A percentile compares a stretch with the other conserved stretches of the same genome.
These are phyloP conservation scores for Rhipidocladum racemiflorum DNA, from an alignment of 176 grass and related monocot genomes.

Conservation along the genomic window DNA sequence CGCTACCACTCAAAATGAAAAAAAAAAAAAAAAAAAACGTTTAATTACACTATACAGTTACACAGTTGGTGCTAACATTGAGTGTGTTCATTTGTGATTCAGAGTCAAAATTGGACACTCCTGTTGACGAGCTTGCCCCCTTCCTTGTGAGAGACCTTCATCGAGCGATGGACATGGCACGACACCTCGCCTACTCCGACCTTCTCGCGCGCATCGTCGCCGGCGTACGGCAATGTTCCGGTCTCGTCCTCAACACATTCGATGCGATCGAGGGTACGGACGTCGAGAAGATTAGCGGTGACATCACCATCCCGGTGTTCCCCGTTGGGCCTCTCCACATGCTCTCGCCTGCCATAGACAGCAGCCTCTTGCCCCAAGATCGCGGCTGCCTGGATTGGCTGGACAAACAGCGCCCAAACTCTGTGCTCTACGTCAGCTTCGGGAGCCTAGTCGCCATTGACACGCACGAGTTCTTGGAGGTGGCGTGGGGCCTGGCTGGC, in stretches of 20 bases:
- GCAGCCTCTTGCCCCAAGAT: background rate
- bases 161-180: background rate
- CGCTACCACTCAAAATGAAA: too few species aligned
- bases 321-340: constrained; percentile 18
- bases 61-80: background rate
- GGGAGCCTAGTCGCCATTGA: background rate
- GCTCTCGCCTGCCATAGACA: background rate
- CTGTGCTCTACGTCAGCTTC: background rate
- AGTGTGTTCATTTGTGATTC: background rate
- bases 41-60: too few species aligned
- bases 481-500: background rate
- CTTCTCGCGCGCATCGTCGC: background rate
- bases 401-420: background rate
- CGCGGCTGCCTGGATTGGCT: constrained; percentile 24
- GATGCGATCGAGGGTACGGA: background rate
- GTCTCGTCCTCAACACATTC: background rate
- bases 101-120: background rate
- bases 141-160: background rate
- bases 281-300: background rate
- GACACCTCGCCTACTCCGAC: background rate
- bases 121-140: background rate
- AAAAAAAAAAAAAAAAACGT: too few species aligned
- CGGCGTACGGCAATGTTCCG: background rate
- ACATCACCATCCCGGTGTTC: background rate
- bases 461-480: background rate